Evolutionary conservation across 139 green algal genomes (phyloP).

Genomic region (Picochlorum sp.): DNA sequence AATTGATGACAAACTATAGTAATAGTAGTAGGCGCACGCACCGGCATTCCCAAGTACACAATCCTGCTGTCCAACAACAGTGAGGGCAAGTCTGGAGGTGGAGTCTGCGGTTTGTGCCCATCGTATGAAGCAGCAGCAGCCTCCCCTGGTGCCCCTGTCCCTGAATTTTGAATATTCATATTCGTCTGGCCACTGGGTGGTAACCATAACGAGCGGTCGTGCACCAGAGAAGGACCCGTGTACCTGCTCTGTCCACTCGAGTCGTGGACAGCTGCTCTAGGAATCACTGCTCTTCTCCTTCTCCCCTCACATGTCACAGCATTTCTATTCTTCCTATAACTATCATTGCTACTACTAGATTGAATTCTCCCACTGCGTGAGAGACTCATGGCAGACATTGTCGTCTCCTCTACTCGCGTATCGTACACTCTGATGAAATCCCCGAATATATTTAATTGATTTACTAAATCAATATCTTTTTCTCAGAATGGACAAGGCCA

Average conservation of each 20-base stretch:
- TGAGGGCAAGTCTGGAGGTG: constrained; percentile 93
- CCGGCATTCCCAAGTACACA: constrained; percentile 96
- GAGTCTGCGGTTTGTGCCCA: constrained; percentile 42
- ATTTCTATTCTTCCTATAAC: too few species aligned
- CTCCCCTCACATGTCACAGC: too few species aligned
- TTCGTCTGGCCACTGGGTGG: constrained; percentile 2
- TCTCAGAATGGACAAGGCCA: too few species aligned
- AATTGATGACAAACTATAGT: background rate
- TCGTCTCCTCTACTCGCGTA: too few species aligned
- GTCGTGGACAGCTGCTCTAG: background rate
- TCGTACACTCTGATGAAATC: constrained; percentile 12
- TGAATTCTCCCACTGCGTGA: too few species aligned
- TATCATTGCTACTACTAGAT: too few species aligned
- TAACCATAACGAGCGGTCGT: constrained; percentile 11
- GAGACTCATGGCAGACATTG: too few species aligned
- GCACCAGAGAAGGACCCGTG: background rate
- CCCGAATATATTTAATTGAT: too few species aligned
- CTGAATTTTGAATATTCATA: background rate
- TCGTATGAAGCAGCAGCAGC: constrained; percentile 29
- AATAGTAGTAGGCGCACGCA: constrained; percentile 20
- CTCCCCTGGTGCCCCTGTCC: constrained; percentile 18
- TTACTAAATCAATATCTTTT: too few species aligned
- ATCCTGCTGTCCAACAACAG: constrained; percentile 94
- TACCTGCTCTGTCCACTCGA: background rate
- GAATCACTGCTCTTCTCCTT: too few species aligned